Conservation (phyloP, 2,329 filamentous ascomycete genomes). For the Fusarium sp. region DNA sequence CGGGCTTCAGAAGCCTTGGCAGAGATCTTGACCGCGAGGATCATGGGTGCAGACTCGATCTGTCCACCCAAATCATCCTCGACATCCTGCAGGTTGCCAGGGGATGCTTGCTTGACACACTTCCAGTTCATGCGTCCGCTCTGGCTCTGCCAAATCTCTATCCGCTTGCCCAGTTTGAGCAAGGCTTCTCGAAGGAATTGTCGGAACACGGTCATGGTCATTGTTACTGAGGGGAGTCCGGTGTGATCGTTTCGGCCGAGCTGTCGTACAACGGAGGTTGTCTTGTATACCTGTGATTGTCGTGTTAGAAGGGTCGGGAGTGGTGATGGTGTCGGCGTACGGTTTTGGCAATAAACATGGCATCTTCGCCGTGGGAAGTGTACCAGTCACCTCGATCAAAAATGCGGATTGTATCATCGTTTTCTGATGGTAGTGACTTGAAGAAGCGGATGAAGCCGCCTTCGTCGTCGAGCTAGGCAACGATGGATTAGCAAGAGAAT, state of each 20-base stretch:
- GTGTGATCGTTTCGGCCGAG: conserved; percentile 86
- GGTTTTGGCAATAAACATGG: conserved; percentile 83
- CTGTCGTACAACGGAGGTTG: conserved; percentile 92
- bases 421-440: conserved; percentile 80
- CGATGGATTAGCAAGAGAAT: conserved; percentile 6
- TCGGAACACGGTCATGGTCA: conserved; percentile 94
- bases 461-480: conserved; percentile 87
- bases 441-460: conserved; percentile 97
- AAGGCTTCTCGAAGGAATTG: conserved; percentile 96
- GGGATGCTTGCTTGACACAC: conserved; percentile 89
- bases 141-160: conserved; percentile 88
- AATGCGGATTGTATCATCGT: conserved; percentile 83
- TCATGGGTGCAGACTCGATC: conserved; percentile 91
- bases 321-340: conserved; percentile 53
- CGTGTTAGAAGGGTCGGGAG: conserved; percentile 10
- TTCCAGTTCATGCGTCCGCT: conserved; percentile 91
- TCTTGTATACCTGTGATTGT: conserved; percentile 85
- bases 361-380: conserved; percentile 90
- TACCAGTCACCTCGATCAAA: conserved; percentile 97
- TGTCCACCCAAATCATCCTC: conserved; percentile 93
- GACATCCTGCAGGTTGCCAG: conserved; percentile 95
- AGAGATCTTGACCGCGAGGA: conserved; percentile 92
- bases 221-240: conserved; percentile 92
- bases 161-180: conserved; percentile 87
- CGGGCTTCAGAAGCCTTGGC: conserved; percentile 88